Base-by-base conservation (phyloP, 345 rosid species). In the Mercurialis annua region DNA sequence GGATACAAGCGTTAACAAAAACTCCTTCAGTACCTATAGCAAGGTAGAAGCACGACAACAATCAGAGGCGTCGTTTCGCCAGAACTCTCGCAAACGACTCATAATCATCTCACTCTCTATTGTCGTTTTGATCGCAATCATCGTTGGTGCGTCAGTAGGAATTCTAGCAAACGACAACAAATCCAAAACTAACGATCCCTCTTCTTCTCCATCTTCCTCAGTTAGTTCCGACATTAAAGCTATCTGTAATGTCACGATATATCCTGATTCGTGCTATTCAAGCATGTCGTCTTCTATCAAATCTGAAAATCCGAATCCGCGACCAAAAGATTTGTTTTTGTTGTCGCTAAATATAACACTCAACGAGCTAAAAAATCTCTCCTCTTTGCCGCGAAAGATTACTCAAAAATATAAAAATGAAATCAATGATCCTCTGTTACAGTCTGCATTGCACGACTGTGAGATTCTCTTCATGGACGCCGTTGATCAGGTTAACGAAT, bases 271-370 rank as follows among this genome's bases (percentile, higher is more conserved):
- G 1, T 72, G 83, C 74, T 33, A 50, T 52, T 60, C 74, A 0
- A 69, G 80, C 78, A 69, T 79, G 43, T 43, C 73, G 4, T 47
- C 57, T 23, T 46, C 81, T 8, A 31, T 73, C 14, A 64, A 23
- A 62, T 59, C 57, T 44, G 21, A 75, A 10, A 23, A 52, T 20
- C 43, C 42, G 0, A 65, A 66, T 51, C 70, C 73, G 2, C 44
- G 47, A 59, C 90, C 92, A 1, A 74, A 75, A 59, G 44, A 65
- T 31, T 62, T 91, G n/a, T 85, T 91, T 66, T 71, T 80, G 79
- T 82, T 87, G 66, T 87, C 97, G 0, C 30, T 88, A 27, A 71
- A 59, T 17, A 86, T 84, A 34, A 82, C 88, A 69, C 26, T 80
- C 17, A 66, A 68, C 2, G 92, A 85, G 79, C 81, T 79, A 21